Percentiles rank a stretch among this genome's conserved stretches.
Conservation (phyloP, 495 filamentous ascomycete species). For the Aspergillus nidulans region DNA sequence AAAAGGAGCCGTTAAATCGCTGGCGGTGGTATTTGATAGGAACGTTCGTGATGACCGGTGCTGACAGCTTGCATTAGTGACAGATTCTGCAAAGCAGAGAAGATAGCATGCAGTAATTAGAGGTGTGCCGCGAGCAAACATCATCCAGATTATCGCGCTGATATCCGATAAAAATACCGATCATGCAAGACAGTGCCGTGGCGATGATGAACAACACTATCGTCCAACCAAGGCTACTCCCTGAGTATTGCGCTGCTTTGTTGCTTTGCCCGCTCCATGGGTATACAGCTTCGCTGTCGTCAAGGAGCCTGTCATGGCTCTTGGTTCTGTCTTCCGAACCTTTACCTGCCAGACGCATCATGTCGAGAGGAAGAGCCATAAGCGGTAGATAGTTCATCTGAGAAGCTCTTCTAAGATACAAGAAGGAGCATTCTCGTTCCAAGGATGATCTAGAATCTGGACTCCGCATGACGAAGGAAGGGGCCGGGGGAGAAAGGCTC, state of each 20-base stretch:
- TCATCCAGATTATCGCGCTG: constrained; percentile 7
- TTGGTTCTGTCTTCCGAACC: not conserved
- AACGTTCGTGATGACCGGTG: constrained; percentile 5
- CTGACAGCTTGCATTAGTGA: no score
- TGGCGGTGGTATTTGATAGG: constrained; percentile 15
- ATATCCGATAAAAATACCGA: constrained; percentile 7
- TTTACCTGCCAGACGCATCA: not conserved
- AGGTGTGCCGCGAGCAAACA: constrained; percentile 9
- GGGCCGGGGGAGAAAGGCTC: not conserved
- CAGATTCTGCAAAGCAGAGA: not conserved
- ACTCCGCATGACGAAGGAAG: not conserved
- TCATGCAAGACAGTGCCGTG: not conserved
- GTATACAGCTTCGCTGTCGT: not conserved
- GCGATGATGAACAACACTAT: not conserved
- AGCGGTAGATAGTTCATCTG: not conserved
- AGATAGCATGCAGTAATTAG: constrained; percentile 14
- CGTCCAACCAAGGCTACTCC: not conserved
- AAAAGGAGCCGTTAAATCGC: constrained; percentile 47
- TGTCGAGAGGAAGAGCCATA: not conserved
- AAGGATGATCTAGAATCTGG: not conserved
- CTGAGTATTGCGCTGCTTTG: not conserved
- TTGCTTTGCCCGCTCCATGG: not conserved
- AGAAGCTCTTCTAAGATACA: not conserved
- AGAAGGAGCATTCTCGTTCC: no score
- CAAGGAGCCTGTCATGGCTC: constrained; percentile 2